These are phyloP conservation scores for Skeletonema costatum DNA, from an alignment of 108 stramenopile species.

Conservation along the genomic window DNA sequence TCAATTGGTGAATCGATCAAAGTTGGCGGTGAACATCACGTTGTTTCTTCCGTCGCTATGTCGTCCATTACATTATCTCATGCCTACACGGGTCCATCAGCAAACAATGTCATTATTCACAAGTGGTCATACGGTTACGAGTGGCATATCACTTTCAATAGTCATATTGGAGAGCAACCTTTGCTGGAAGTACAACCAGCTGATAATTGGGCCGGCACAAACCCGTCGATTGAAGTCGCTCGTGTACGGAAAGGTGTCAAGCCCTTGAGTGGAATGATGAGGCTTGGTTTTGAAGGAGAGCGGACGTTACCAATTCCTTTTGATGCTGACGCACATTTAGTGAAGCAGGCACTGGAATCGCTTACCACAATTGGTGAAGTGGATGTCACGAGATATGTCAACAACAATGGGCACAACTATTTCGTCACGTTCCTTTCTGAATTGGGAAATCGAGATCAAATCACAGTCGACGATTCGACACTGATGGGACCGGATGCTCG, in stretches of 20 bases:
- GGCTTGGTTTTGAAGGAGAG: constrained; percentile 62
- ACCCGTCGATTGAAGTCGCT: constrained; percentile 56
- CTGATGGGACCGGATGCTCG: constrained; percentile 73
- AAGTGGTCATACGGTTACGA: constrained; percentile 83
- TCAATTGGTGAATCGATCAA: constrained; percentile 38
- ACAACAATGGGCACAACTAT: constrained; percentile 88
- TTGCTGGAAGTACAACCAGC: constrained; percentile 58
- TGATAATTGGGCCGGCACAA: constrained; percentile 79
- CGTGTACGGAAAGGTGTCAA: constrained; percentile 60
- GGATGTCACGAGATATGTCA: constrained; percentile 57
- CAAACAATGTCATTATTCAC: constrained; percentile 53
- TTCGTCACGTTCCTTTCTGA: constrained; percentile 74
- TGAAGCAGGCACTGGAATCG: constrained; percentile 73
- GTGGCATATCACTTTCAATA: constrained; percentile 75
- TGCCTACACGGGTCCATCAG: constrained; percentile 34
- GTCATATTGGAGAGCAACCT: constrained; percentile 73
- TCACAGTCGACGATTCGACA: constrained; percentile 63
- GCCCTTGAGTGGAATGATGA: constrained; percentile 77
- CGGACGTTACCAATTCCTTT: constrained; percentile 60
- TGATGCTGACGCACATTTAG: constrained; percentile 58
- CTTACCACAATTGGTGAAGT: constrained; percentile 68
- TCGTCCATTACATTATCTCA: constrained; percentile 27
- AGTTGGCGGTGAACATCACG: constrained; percentile 47
- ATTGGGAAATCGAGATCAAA: constrained; percentile 41
- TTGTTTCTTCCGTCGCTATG: constrained; percentile 23